These are phyloP conservation scores for Eudorina sp. DNA, from an alignment of 139 green algal species.

Conservation along the genomic window DNA sequence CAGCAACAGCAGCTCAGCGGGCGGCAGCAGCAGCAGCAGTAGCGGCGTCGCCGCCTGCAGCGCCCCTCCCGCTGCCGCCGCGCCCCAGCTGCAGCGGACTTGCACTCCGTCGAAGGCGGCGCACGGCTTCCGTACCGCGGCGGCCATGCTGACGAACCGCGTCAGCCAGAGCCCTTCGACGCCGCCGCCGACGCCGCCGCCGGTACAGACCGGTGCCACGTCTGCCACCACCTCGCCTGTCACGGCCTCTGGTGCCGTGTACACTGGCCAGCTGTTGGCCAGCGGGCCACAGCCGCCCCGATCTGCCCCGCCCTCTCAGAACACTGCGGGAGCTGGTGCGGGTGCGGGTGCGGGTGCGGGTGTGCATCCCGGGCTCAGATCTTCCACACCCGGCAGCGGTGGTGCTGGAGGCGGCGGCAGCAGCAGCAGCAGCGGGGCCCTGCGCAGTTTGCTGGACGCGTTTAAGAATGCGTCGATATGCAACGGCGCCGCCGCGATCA, in stretches of 20 bases:
- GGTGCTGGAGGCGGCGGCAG: not conserved
- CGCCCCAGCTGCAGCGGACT: not conserved
- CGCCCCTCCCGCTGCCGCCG: not conserved
- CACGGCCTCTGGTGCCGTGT: not conserved
- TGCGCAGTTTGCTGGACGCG: constrained; percentile 30
- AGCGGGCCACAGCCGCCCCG: not conserved
- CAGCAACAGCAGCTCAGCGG: not conserved
- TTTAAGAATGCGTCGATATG: constrained; percentile 26
- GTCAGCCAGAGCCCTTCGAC: not conserved
- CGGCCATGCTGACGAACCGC: not conserved
- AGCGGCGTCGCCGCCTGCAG: not conserved
- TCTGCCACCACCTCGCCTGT: not conserved
- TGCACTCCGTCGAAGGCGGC: not conserved
- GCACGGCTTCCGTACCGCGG: constrained; percentile 12
- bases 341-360: no score
- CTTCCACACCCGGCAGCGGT: no score
- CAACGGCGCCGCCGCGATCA: not conserved
- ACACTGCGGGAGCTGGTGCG: no score
- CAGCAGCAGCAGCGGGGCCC: not conserved
- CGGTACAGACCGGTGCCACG: not conserved
- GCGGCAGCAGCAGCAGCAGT: not conserved
- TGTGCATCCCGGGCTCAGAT: no score
- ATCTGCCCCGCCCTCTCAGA: not conserved
- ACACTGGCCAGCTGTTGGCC: not conserved
- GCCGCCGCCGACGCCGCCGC: not conserved